Evolutionary conservation across 495 filamentous ascomycete genomes (phyloP), one percentile per base, ranked within the genome.

Genomic region (Hyaloscypha finlandica): DNA sequence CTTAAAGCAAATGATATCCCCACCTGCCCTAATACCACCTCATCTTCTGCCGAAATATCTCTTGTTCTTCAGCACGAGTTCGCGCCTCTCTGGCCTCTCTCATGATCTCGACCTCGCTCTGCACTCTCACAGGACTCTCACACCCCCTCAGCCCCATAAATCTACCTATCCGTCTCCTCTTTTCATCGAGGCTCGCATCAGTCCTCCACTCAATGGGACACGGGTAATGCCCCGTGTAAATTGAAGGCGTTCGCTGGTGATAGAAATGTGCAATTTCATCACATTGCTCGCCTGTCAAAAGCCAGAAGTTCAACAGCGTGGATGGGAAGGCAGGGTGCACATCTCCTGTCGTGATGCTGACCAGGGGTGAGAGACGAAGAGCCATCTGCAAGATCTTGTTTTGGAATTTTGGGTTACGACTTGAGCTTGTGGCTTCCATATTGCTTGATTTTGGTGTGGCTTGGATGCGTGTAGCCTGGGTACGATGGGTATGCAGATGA

Each of bases 241-340:
- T 20, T 75, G 77, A 70, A 51, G 87, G 80, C 60, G 88, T 83
- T 55, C 84, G 79, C 74, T 97, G 92, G 76, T 93, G 88, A 77
- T 92, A 95, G 74, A 90, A 89, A 45, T 80, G 77, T 8, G 92
- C 91, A 6, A 96, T 86, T 42, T 74, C 75, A 72, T 96, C 91
- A 52, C 93, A 84, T 74, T 94, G 81, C 25, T 69, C 73, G 68
- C 85, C 83, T 35, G 91, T 92, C 52, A 96, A 84, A 30, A 95
- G 85, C 80, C 89, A 90, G 81, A 88, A 93, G 74, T 83, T 77
- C 1, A 94, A 82, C 16, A 93, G 73, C 0, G 84, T 89, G 0
- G 37, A 64, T 0, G 92, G 92, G 78, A 92, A 96, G 20, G 77
- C 67, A 0, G 89, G 87, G 75, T 92, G 88, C 0, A 85, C 65